Conservation (phyloP, 805 yeast species). For the Candida silvicultrix region DNA sequence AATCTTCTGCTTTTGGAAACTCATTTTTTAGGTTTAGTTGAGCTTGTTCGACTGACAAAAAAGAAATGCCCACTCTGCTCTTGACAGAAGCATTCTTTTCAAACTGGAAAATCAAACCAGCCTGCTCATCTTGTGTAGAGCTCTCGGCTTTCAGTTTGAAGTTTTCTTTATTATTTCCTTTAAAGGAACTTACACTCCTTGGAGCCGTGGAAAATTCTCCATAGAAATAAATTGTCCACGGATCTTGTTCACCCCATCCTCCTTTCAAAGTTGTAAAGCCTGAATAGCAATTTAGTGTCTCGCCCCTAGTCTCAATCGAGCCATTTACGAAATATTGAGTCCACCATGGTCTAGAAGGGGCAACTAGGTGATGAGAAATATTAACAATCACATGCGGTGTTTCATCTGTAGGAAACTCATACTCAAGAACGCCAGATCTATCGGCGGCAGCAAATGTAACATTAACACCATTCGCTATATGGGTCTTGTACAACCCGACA, state of each 20-base stretch:
- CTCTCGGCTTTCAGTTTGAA: background rate
- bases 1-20: constrained; percentile 8
- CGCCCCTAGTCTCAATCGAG: constrained; percentile 11
- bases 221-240: constrained; percentile 26
- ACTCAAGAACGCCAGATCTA: constrained; percentile 23
- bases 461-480: constrained; percentile 16
- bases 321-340: constrained; percentile 26
- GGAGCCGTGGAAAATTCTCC: constrained; percentile 23
- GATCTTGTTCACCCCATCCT: constrained; percentile 27
- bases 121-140: constrained; percentile 11
- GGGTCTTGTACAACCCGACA: constrained; percentile 23
- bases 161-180: constrained; percentile 1
- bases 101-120: constrained; percentile 24
- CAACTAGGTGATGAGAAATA: constrained; percentile 24
- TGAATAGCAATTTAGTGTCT: constrained; percentile 13
- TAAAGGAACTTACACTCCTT: constrained; percentile 10
- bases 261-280: constrained; percentile 23
- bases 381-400: constrained; percentile 22
- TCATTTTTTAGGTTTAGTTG: constrained; percentile 20
- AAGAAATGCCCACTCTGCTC: constrained; percentile 25
- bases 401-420: constrained; percentile 15
- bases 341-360: constrained; percentile 27
- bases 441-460: constrained; percentile 25
- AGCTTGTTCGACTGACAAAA: constrained; percentile 25
- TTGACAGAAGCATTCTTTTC: background rate